Conservation (phyloP, 2,329 filamentous ascomycete species). For the Fusarium acutatum region DNA sequence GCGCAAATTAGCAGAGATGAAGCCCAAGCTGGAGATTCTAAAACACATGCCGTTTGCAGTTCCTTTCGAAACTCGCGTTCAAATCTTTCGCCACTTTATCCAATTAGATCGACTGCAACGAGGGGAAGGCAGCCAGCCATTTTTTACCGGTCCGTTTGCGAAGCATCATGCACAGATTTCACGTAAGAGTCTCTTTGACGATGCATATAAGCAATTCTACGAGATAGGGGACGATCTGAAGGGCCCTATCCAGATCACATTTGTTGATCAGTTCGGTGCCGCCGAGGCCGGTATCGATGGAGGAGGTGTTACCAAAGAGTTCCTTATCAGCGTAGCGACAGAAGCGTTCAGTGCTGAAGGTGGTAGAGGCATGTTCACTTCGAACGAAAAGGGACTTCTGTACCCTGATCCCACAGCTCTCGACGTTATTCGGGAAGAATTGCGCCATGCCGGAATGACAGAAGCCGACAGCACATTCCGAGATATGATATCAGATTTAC, state of each 20-base stretch:
- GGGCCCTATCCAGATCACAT: conserved; percentile 95
- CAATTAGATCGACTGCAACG: conserved; percentile 65
- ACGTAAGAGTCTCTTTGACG: conserved; percentile 81
- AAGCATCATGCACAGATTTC: conserved; percentile 82
- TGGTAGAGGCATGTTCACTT: conserved; percentile 71
- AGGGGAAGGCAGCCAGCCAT: conserved; percentile 20
- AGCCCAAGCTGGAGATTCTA: conserved; percentile 87
- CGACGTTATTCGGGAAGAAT: conserved; percentile 70
- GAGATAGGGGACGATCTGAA: conserved; percentile 83
- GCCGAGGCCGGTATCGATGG: conserved; percentile 95
- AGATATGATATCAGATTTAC: conserved; percentile 65
- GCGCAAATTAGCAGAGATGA: conserved; percentile 79
- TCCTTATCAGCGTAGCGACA: conserved; percentile 85
- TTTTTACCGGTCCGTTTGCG: conserved; percentile 47
- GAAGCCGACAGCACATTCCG: conserved; percentile 67
- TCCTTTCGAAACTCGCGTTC: conserved; percentile 88
- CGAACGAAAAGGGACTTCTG: conserved; percentile 85
- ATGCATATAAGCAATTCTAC: conserved; percentile 87
- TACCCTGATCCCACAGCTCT: conserved; percentile 86
- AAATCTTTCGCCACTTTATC: conserved; percentile 95
- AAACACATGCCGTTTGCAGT: conserved; percentile 98
- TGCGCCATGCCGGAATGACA: conserved; percentile 60
- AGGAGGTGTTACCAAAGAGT: conserved; percentile 97
- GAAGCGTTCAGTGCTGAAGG: conserved; percentile 76
- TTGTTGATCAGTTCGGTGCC: conserved; percentile 88